These are phyloP conservation scores for Xylaria digitata DNA, from an alignment of 2,329 filamentous ascomycete species.

Conservation along the genomic window DNA sequence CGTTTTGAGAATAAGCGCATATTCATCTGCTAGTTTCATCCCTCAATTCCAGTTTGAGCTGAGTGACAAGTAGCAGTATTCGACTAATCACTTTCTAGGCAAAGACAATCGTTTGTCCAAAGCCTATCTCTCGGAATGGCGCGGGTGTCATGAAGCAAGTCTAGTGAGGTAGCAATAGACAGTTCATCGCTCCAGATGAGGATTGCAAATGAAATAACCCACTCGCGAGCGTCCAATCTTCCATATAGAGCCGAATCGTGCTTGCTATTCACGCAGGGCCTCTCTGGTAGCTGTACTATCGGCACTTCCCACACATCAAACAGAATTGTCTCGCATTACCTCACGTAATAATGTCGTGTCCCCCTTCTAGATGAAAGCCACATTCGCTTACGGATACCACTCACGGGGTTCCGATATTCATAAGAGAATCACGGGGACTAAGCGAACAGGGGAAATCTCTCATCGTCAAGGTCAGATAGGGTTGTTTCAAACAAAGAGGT, in stretches of 20 bases:
- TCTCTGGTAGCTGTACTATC: too few species aligned
- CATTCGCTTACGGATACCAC: conserved; percentile 1
- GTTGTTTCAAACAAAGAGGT: background rate
- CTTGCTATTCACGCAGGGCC: conserved; percentile 1
- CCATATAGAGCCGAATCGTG: background rate
- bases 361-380: background rate
- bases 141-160: background rate
- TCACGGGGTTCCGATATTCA: background rate
- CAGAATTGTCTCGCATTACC: background rate
- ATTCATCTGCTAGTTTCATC: background rate
- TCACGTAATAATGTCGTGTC: background rate
- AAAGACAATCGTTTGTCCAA: conserved; percentile 3
- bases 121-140: background rate
- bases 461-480: background rate
- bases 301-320: background rate
- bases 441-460: background rate
- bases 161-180: too few species aligned
- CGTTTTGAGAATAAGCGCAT: background rate
- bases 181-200: background rate
- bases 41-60: background rate
- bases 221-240: background rate
- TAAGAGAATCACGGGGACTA: conserved; percentile 6
- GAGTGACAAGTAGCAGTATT: background rate
- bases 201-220: conserved; percentile 8
- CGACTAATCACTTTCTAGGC: background rate